Base-by-base conservation (phyloP, 2,329 filamentous ascomycete species). In the Aspergillus intermedius region DNA sequence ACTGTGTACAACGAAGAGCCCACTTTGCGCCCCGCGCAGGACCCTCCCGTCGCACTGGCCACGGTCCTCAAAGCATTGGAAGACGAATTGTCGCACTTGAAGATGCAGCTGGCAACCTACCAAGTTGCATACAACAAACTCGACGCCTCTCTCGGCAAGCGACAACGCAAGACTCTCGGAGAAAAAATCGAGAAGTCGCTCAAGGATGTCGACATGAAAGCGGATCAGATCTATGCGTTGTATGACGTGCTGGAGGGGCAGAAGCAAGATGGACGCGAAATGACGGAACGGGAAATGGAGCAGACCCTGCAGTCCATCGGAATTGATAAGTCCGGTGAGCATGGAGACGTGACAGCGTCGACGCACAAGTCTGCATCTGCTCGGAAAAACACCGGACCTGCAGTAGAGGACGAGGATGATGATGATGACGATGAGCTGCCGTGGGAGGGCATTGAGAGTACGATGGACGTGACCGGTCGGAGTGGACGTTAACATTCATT, bases 211-310 rank as follows among this genome's bases (percentile, higher is more conserved):
- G 85, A 90, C 60, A 77, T 79, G 60, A 89, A 91, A 68, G 82
- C 83, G 22, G 84, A 87, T 52, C 86, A 91, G 66, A 83, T 95
- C 39, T 94, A 95, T 69, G 79, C 81, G 39, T 74, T 95, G 12
- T 88, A 91, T 58, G 89, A 95, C 64, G 88, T 93, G 1, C 75
- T 93, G 0, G 88, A 91, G 67, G 87, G 85, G 5, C 87, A 91
- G 64, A 88, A 86, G 70, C 75, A 75, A 30, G 76, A 77, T 2
- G 82, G 82, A 0, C 78, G 81, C 60, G 75, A 78, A 54, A 83
- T 86, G 77, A 79, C 74, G 1, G 77, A 80, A 55, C 77, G 81
- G 17, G 78, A 83, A 58, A 73, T 84, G 40, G 83, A 86, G 58
- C 74, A 83, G 58, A 87, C 84, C 0, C 74, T 87, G 12, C 62